A percentile compares a stretch with the other conserved stretches of the same genome.
These are phyloP conservation scores for Forsythia suspensa DNA, from an alignment of 257 asterid species.

Conservation along the genomic window DNA sequence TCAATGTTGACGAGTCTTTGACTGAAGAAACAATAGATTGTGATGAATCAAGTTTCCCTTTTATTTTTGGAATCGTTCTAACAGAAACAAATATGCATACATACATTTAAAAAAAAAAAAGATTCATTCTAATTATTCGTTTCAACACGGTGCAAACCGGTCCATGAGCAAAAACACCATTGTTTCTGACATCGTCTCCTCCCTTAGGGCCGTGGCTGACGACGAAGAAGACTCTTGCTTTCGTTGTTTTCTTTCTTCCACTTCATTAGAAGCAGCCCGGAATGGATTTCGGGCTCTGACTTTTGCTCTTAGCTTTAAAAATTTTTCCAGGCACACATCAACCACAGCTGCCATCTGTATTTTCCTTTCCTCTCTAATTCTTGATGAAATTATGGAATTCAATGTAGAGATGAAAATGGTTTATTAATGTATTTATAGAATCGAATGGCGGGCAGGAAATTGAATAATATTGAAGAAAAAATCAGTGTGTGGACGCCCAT, in stretches of 20 bases:
- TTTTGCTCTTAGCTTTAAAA: conserved; percentile 53
- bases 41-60: too few species aligned
- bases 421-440: conserved; percentile 13
- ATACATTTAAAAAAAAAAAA: not conserved
- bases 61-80: too few species aligned
- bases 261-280: conserved; percentile 26
- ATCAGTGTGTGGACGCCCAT: conserved; percentile 32
- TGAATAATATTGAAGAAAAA: not conserved
- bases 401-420: conserved; percentile 20
- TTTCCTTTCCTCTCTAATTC: conserved; percentile 1
- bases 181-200: conserved; percentile 51
- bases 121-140: not conserved
- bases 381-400: conserved; percentile 3
- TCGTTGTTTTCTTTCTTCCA: conserved; percentile 24
- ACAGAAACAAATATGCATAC: too few species aligned
- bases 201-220: conserved; percentile 19
- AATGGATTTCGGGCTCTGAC: conserved; percentile 46
- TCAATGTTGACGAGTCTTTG: not conserved
- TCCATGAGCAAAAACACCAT: conserved; percentile 66
- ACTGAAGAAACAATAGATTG: not conserved
- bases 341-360: conserved; percentile 53
- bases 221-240: conserved; percentile 25
- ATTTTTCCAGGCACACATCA: conserved; percentile 56
- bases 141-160: conserved; percentile 71
- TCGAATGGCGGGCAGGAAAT: not conserved